Percentiles rank a stretch among this genome's conserved stretches.
phyloP scores from a whole-genome alignment of 1,284 basidiomycete species.

The Dichomitus squalens region DNA sequence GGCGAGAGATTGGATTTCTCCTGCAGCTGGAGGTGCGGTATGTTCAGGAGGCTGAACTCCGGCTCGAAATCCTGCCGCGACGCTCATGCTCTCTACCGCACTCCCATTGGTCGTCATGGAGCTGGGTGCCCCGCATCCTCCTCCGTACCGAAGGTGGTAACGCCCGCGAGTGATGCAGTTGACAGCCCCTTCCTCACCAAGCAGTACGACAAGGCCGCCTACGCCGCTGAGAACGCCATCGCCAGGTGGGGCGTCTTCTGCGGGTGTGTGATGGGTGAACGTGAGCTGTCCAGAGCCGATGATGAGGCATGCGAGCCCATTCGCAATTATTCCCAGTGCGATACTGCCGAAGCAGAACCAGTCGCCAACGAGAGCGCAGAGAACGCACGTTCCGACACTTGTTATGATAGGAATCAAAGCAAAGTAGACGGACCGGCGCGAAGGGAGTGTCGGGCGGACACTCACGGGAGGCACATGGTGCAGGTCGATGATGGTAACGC shows the following conservation, averaged over 20 bases:
- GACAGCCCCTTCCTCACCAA: constrained; percentile 8
- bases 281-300: constrained; percentile 11
- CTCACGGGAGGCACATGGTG: not conserved
- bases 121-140: too few relatives aligned
- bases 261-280: constrained; percentile 3
- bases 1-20: too few relatives aligned
- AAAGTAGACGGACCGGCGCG: not conserved
- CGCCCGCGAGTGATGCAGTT: constrained; percentile 12
- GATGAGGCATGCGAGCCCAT: constrained; percentile 9
- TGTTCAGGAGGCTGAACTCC: not conserved
- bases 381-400: constrained; percentile 4
- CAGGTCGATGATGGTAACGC: constrained; percentile 8
- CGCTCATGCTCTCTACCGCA: too few relatives aligned
- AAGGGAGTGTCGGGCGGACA: not conserved
- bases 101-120: too few relatives aligned
- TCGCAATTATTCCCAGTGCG: constrained; percentile 9
- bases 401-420: constrained; percentile 9
- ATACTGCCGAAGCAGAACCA: constrained; percentile 16
- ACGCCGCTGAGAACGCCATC: constrained; percentile 11
- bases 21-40: too few relatives aligned
- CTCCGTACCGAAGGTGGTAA: constrained; percentile 9
- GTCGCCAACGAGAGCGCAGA: constrained; percentile 3
- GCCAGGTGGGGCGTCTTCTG: constrained; percentile 2
- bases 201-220: constrained; percentile 10
- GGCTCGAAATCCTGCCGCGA: constrained; percentile 7